Base-by-base conservation (phyloP, 2,329 filamentous ascomycete genomes). In the Ascochyta fabae region DNA sequence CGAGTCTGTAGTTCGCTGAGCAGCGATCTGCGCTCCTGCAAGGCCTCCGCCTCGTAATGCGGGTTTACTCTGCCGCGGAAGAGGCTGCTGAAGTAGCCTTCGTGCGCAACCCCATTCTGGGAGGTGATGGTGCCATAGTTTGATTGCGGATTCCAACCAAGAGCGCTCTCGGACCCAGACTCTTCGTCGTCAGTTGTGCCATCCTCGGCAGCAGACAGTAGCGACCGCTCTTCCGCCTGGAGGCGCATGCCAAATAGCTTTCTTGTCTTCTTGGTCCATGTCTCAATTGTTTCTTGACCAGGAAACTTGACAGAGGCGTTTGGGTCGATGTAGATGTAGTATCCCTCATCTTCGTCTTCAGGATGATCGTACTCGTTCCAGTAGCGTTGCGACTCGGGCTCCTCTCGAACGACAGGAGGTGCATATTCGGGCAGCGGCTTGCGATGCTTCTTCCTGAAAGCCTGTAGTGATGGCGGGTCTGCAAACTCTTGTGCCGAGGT, bases 361-460 rank as follows among this genome's bases (percentile, higher is more conserved):
- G 89, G 90, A 70, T 93, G 79, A 63, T 96, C 91, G 73, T 94
- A 95, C 73, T 96, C 91, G 73, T 91, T 94, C 91, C 91, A 96
- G 70, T 94, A 95, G 46, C 73, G 56, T 31, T 57, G 57, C 27
- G 58, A 44, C 31, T 64, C 60, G 1, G 61, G 58, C 33, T 66
- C 66, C 19, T 60, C 53, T 40, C 62, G 56, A 8, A 56, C 39
- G 10, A 66, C 60, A 1, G 68, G 60, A 3, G 64, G 61, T 15
- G 62, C 59, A 33, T 70, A 64, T 10, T 67, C 65, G 2, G 69
- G 62, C 43, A 69, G 74, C 6, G 69, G 58, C 31, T 68, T 73
- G 45, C 72, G 69, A 29, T 70, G 66, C 66, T 80, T 80, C 66
- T 79, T 80, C 19, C 75, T 70, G 58, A 78, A 80, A 6, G 77